Evolutionary conservation across 2,329 filamentous ascomycete genomes (phyloP), one percentile per base, ranked within the genome.

Genomic region (Fusarium nematophilum): DNA sequence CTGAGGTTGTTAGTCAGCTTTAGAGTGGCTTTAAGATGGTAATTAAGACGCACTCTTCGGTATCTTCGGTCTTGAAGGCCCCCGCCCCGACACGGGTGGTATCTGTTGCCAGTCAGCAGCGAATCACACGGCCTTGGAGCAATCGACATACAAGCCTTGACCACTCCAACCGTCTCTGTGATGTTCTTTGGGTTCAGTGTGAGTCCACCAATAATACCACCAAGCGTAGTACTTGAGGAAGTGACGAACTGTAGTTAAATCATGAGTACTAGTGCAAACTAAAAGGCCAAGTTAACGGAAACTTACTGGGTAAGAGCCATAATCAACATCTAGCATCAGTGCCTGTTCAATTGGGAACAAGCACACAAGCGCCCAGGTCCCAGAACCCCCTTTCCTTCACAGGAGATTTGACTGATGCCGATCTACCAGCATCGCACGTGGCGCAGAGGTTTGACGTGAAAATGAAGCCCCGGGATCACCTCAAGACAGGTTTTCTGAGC

Each of bases 271-370:
- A 38, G 33, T 59, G 36, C 45, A 44, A 57, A 37, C 27, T 60
- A 25, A 21, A 53, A 48, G 45, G 36, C 30, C 27, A 63, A 60
- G 18, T 56, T 51, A 18, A 48, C 21, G 45, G 18, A 58, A 54
- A 65, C 68, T 64, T 61, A 71, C 69, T 47, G 72, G 72, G 49
- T 74, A 74, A 17, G 67, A 66, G 55, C 76, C 77, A 65, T 83
- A 83, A 70, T 85, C 84, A 53, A 90, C 80, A 70, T 90, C 88
- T 48, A 90, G 78, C 86, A 91, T 88, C 45, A 90, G 78, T 6
- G 78, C 76, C 59, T 74, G 47, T 56, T 59, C 15, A 62, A 63
- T 38, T 21, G 26, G 30, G 60, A 51, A 60, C 47, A 51, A 67
- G 57, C 57, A 56, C 57, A 56, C 58, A 37, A 59, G 57, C 47